Evolutionary conservation across 495 filamentous ascomycete species (phyloP).

Genomic region (Thermothielavioides terrestris): DNA sequence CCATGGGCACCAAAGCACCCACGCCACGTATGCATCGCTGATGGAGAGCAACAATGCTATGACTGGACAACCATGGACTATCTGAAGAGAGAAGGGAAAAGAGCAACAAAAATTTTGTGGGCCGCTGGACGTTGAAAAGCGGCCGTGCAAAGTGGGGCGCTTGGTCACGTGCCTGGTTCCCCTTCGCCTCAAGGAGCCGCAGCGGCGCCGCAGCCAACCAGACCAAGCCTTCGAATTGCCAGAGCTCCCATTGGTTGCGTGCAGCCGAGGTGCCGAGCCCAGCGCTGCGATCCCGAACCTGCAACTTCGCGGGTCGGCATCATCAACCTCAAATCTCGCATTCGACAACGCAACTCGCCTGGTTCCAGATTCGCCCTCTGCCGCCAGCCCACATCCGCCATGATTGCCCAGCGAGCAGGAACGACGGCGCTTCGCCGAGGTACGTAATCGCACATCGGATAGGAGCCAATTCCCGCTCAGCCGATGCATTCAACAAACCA

Average conservation of each 20-base stretch:
- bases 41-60: slow-evolving; percentile 29
- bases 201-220: slow-evolving; percentile 4
- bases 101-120: slow-evolving; percentile 15
- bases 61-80: slow-evolving; percentile 40
- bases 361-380: slow-evolving; percentile 4
- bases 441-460: slow-evolving; percentile 9
- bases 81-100: slow-evolving; percentile 32
- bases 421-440: slow-evolving; percentile 33
- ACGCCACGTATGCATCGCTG: slow-evolving; percentile 29
- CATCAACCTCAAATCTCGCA: slow-evolving; percentile 16
- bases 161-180: neutral
- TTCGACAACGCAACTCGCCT: neutral
- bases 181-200: neutral
- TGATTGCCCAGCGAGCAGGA: slow-evolving; percentile 30
- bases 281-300: slow-evolving; percentile 13
- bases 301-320: slow-evolving; percentile 13
- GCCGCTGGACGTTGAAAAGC: slow-evolving; percentile 11
- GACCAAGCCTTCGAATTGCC: slow-evolving; percentile 20
- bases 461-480: neutral
- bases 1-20: slow-evolving; percentile 34
- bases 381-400: slow-evolving; percentile 11
- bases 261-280: slow-evolving; percentile 28
- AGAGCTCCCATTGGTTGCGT: slow-evolving; percentile 20
- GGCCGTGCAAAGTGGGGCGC: slow-evolving; percentile 17
- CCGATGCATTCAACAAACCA: too few relatives aligned